phyloP scores from a whole-genome alignment of 768 basidiomycete genomes.

The Russula earlei region DNA sequence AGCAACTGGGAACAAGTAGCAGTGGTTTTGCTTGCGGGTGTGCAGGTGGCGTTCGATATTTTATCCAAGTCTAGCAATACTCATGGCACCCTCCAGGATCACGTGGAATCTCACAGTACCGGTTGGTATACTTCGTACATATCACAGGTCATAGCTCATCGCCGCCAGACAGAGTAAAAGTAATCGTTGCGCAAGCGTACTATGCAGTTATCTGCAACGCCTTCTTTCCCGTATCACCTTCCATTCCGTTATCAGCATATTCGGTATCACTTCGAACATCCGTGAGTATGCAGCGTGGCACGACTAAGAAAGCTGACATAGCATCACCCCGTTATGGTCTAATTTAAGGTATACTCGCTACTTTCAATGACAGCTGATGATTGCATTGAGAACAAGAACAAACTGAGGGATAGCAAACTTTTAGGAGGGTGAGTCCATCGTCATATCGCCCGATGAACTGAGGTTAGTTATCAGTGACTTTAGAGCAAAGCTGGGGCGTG shows the following conservation, averaged over 20 bases:
- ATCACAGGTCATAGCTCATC: background rate
- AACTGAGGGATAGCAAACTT: constrained; percentile 10
- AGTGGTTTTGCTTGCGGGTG: constrained; percentile 12
- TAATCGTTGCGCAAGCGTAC: constrained; percentile 15
- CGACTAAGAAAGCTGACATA: background rate
- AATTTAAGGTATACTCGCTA: constrained; percentile 10
- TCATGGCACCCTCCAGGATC: constrained; percentile 2
- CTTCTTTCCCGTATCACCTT: constrained; percentile 7
- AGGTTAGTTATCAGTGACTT: background rate
- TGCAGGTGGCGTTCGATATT: constrained; percentile 6
- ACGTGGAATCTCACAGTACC: constrained; percentile 12
- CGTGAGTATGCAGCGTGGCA: constrained; percentile 6
- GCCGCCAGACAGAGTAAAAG: constrained; percentile 12
- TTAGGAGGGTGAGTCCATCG: constrained; percentile 16
- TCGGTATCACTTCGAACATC: constrained; percentile 11
- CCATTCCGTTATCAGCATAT: background rate
- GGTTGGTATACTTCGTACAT: background rate
- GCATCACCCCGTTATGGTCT: background rate
- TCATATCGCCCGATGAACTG: background rate
- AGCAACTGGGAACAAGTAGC: constrained; percentile 17
- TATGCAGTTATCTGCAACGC: constrained; percentile 15
- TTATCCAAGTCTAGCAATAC: background rate
- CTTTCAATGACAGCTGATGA: constrained; percentile 16
- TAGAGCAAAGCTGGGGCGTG: constrained; percentile 9
- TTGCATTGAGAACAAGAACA: constrained; percentile 15